Conservation (phyloP, 768 basidiomycete genomes). For the Lactifluus pinguis region DNA sequence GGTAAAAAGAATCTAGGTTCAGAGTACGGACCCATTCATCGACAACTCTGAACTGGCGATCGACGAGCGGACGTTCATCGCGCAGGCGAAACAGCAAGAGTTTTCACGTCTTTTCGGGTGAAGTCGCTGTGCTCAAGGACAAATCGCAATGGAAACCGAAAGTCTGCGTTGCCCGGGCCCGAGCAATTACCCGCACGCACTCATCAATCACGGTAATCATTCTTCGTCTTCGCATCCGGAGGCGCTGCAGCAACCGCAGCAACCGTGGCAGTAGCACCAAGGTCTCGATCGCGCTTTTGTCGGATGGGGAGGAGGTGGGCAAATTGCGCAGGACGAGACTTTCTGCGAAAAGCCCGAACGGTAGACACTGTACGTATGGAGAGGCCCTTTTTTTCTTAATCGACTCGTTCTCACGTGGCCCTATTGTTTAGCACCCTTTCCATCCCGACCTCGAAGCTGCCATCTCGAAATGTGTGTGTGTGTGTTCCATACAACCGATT, state of each 20-base stretch:
- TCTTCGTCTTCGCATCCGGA: not conserved
- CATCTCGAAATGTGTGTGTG: slow-evolving; percentile 56
- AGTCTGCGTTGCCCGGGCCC: slow-evolving; percentile 13
- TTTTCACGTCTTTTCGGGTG: slow-evolving; percentile 88
- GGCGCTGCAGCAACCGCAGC: slow-evolving; percentile 22
- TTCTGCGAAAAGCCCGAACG: slow-evolving; percentile 17
- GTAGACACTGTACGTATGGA: slow-evolving; percentile 47
- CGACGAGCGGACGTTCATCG: slow-evolving; percentile 86
- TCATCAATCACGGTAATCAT: not conserved
- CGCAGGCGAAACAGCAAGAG: slow-evolving; percentile 84
- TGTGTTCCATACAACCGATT: slow-evolving; percentile 89
- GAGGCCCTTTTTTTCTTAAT: not conserved
- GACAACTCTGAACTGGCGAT: slow-evolving; percentile 83
- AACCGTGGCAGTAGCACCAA: no score
- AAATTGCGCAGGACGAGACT: slow-evolving; percentile 7
- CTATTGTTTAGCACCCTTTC: slow-evolving; percentile 45
- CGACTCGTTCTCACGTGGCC: not conserved
- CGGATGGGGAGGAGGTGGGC: slow-evolving; percentile 30
- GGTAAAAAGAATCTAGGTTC: slow-evolving; percentile 43
- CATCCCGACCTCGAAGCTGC: slow-evolving; percentile 57
- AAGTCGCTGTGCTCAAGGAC: slow-evolving; percentile 80
- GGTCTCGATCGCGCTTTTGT: slow-evolving; percentile 40
- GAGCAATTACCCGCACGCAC: slow-evolving; percentile 14
- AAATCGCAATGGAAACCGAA: slow-evolving; percentile 29
- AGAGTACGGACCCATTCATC: slow-evolving; percentile 91